phyloP scores from a whole-genome alignment of 179 eudicot species.

The Sideroxylon spinosum region DNA sequence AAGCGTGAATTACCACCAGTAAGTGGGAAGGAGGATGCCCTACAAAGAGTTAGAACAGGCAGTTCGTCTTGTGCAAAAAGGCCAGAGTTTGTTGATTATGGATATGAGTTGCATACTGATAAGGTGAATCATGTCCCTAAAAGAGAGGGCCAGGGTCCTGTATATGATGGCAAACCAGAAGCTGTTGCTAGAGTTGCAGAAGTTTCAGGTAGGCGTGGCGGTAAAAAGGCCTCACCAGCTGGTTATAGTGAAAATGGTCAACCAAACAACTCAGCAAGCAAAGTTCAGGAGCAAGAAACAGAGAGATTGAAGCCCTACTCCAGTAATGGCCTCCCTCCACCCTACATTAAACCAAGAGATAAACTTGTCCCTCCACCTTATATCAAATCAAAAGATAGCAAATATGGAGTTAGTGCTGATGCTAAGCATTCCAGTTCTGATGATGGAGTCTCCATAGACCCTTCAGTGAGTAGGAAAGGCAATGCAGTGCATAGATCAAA shows the following conservation, averaged over 20 bases:
- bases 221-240: constrained; percentile 23
- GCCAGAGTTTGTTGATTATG: constrained; percentile 26
- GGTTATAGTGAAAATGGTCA: constrained; percentile 17
- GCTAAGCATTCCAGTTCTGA: constrained; percentile 21
- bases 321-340: constrained; percentile 43
- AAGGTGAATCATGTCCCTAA: constrained; percentile 20
- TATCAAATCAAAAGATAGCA: constrained; percentile 46
- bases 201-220: constrained; percentile 27
- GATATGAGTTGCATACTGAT: constrained; percentile 21
- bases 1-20: constrained; percentile 18
- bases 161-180: constrained; percentile 31
- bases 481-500: constrained; percentile 27
- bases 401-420: constrained; percentile 22
- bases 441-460: constrained; percentile 24
- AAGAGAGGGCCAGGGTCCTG: constrained; percentile 18
- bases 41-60: constrained; percentile 20
- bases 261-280: constrained; percentile 21
- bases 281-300: constrained; percentile 35
- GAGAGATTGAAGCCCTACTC: constrained; percentile 38
- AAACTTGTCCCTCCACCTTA: constrained; percentile 65
- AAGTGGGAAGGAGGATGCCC: constrained; percentile 21
- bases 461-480: constrained; percentile 26
- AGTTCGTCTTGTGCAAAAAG: constrained; percentile 32
- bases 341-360: constrained; percentile 38
- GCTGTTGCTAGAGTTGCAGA: constrained; percentile 1